These are phyloP conservation scores for Schizochytrium sp. DNA, from an alignment of 108 stramenopile genomes.

Conservation along the genomic window DNA sequence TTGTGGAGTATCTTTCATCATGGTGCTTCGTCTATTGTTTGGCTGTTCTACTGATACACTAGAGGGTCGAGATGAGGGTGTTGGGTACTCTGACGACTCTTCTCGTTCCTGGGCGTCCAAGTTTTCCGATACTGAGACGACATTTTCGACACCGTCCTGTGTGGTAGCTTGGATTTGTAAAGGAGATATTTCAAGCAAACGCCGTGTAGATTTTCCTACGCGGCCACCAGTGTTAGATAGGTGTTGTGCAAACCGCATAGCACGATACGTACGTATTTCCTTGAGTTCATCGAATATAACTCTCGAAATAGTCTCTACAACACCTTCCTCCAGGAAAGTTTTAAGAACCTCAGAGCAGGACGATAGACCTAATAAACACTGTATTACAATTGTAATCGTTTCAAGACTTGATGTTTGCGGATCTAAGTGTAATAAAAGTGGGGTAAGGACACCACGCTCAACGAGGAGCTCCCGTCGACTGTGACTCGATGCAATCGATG, in stretches of 20 bases:
- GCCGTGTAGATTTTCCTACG: not conserved
- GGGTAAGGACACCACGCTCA: not conserved
- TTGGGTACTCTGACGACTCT: too few species aligned
- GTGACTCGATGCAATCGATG: slow-evolving; percentile 25
- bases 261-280: slow-evolving; percentile 18
- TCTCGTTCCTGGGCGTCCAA: too few species aligned
- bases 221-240: not conserved
- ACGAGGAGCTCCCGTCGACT: not conserved
- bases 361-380: slow-evolving; percentile 17
- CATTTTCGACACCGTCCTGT: too few species aligned
- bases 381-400: slow-evolving; percentile 21
- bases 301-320: slow-evolving; percentile 3
- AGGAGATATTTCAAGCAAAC: not conserved
- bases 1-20: too few species aligned
- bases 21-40: too few species aligned
- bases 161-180: too few species aligned
- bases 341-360: slow-evolving; percentile 8
- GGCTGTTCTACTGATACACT: too few species aligned
- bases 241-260: not conserved
- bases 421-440: slow-evolving; percentile 31
- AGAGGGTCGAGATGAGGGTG: too few species aligned
- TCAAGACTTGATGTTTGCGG: slow-evolving; percentile 1
- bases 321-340: slow-evolving; percentile 35
- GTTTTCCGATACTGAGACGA: too few species aligned
- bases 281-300: slow-evolving; percentile 21